These are phyloP conservation scores for Sporothrix phasma DNA, from an alignment of 2,329 filamentous ascomycete genomes.

Conservation along the genomic window DNA sequence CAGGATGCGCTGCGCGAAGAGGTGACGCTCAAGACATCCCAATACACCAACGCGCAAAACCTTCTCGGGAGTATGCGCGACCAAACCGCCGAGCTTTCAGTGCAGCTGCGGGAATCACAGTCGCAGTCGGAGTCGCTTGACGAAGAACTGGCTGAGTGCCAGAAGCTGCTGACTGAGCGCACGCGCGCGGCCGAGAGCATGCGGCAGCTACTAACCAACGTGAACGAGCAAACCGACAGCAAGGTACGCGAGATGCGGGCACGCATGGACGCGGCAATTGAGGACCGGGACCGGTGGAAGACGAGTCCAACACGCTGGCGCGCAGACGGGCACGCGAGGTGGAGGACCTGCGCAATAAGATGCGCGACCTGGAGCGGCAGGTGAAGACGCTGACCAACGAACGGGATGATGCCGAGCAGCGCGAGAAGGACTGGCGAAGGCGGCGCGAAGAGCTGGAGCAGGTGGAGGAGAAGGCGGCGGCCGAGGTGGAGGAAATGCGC, in stretches of 20 bases:
- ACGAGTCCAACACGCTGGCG: conserved; percentile 71
- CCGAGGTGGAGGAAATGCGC: conserved; percentile 67
- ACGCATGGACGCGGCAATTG: conserved; percentile 79
- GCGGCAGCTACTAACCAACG: conserved; percentile 77
- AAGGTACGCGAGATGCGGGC: conserved; percentile 83
- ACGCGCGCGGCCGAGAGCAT: conserved; percentile 92
- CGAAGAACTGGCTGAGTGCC: conserved; percentile 83
- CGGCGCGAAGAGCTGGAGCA: conserved; percentile 68
- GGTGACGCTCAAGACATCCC: conserved; percentile 70
- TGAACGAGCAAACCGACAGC: conserved; percentile 70
- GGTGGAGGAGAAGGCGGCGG: conserved; percentile 54
- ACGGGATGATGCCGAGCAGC: conserved; percentile 64
- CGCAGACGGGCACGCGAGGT: conserved; percentile 70
- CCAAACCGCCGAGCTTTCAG: conserved; percentile 75
- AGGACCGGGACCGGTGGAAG: conserved; percentile 90
- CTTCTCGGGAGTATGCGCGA: conserved; percentile 88
- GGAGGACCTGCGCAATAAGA: conserved; percentile 71
- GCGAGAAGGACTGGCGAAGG: conserved; percentile 63
- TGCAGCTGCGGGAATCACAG: conserved; percentile 83
- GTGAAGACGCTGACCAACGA: conserved; percentile 62
- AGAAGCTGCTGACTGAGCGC: conserved; percentile 75
- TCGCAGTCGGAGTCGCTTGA: conserved; percentile 76
- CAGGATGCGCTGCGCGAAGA: conserved; percentile 64
- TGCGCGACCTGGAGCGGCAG: conserved; percentile 73
- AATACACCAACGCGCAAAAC: conserved; percentile 76